Conservation (phyloP, 371 early-diverging fungal genomes). For the Haplosporangium sp. region DNA sequence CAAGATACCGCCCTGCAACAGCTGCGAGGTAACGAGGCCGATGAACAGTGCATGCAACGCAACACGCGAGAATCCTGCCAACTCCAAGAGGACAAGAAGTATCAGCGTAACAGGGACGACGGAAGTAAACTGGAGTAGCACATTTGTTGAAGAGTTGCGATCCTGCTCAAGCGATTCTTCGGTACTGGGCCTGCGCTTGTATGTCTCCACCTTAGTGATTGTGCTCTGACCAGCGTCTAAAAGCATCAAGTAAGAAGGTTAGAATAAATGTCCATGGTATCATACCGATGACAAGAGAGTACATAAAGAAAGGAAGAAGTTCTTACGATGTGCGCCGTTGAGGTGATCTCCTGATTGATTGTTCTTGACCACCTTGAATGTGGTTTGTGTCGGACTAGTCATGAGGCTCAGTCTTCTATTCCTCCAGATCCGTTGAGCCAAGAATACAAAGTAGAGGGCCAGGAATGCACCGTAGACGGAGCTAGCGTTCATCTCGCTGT, state of each 20-base stretch:
- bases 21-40: slow-evolving; percentile 35
- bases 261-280: neutral
- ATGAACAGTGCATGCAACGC: slow-evolving; percentile 41
- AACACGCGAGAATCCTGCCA: slow-evolving; percentile 37
- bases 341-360: neutral
- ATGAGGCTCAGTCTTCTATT: slow-evolving; percentile 9
- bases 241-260: neutral
- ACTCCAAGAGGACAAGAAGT: slow-evolving; percentile 33
- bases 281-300: neutral
- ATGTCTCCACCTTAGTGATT: slow-evolving; percentile 21
- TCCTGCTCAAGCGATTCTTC: slow-evolving; percentile 28
- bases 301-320: neutral
- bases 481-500: slow-evolving; percentile 15
- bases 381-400: slow-evolving; percentile 19
- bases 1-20: slow-evolving; percentile 31
- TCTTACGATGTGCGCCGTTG: slow-evolving; percentile 2
- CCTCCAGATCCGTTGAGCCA: slow-evolving; percentile 36
- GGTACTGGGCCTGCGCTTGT: slow-evolving; percentile 18
- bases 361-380: slow-evolving; percentile 18
- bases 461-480: slow-evolving; percentile 36
- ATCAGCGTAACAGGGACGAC: slow-evolving; percentile 40
- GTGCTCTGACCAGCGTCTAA: slow-evolving; percentile 9
- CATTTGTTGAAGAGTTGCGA: slow-evolving; percentile 20
- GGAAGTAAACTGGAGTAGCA: slow-evolving; percentile 35
- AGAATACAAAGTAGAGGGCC: slow-evolving; percentile 29